phyloP scores from a whole-genome alignment of 2,329 filamentous ascomycete genomes.

The Pseudocercospora fijiensis region DNA sequence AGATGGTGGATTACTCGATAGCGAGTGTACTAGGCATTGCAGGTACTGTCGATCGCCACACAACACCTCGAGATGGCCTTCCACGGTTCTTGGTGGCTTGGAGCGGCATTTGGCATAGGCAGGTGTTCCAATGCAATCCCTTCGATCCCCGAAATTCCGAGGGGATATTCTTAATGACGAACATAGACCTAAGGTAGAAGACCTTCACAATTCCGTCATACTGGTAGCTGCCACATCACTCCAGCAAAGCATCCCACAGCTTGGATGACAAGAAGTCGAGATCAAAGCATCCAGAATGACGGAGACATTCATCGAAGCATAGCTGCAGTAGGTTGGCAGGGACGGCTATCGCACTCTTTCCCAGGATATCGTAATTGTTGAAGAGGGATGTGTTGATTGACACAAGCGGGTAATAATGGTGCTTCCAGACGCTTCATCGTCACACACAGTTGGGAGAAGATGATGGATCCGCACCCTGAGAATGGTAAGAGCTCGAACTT shows the following conservation, averaged over 20 bases:
- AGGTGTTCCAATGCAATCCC: constrained; percentile 21
- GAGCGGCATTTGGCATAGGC: constrained; percentile 27
- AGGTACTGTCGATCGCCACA: constrained; percentile 27
- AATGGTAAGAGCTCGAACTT: constrained; percentile 27
- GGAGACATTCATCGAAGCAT: no score
- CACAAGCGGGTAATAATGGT: no score
- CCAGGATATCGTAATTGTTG: no score
- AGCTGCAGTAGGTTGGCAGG: no score
- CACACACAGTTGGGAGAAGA: no score
- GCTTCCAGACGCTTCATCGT: no score
- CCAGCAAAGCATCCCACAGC: constrained; percentile 6
- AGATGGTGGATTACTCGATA: constrained; percentile 35
- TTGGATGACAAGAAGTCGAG: neutral
- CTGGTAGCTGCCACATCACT: neutral
- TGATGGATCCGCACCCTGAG: no score
- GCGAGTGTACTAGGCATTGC: constrained; percentile 28
- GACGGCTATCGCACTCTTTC: no score
- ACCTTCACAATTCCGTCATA: neutral
- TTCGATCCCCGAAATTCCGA: neutral
- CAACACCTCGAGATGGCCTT: constrained; percentile 20
- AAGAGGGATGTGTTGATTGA: no score
- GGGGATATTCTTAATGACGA: neutral
- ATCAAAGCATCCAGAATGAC: neutral
- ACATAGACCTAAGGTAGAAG: neutral
- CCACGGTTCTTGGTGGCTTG: constrained; percentile 30